Evolutionary conservation across 1,284 basidiomycete species (phyloP).

Genomic region (Naganishia liquefaciens): DNA sequence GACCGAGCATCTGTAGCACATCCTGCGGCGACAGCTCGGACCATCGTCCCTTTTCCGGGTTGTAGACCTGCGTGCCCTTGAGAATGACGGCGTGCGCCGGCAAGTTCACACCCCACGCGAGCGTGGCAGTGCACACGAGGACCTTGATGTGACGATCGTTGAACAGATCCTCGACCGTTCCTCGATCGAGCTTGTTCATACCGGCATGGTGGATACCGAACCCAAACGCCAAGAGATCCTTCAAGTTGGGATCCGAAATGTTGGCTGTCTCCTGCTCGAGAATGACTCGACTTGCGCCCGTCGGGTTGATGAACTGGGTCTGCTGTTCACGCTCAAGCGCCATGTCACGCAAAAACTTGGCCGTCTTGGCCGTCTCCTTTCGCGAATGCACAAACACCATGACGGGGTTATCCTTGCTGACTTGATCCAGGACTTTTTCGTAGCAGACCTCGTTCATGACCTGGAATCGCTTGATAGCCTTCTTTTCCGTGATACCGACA

Average conservation of each 20-base stretch:
- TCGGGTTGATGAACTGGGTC: slow-evolving; percentile 89
- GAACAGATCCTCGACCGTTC: slow-evolving; percentile 92
- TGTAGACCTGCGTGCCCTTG: slow-evolving; percentile 99
- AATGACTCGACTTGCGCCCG: slow-evolving; percentile 84
- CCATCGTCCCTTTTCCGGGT: slow-evolving; percentile 98
- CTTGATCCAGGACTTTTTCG: slow-evolving; percentile 95
- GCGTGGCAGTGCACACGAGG: slow-evolving; percentile 92
- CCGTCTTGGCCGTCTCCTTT: slow-evolving; percentile 97
- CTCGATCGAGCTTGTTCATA: slow-evolving; percentile 91
- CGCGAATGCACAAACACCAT: slow-evolving; percentile 97
- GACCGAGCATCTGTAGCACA: slow-evolving; percentile 97
- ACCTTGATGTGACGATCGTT: slow-evolving; percentile 91
- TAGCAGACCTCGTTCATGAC: slow-evolving; percentile 99
- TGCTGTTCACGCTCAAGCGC: slow-evolving; percentile 97
- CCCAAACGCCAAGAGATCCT: slow-evolving; percentile 91
- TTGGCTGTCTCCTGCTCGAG: slow-evolving; percentile 79
- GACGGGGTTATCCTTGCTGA: slow-evolving; percentile 68
- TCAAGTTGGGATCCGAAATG: slow-evolving; percentile 79
- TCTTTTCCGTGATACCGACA: slow-evolving; percentile 97
- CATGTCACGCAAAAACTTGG: slow-evolving; percentile 89
- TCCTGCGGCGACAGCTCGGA: slow-evolving; percentile 94
- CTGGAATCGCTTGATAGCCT: slow-evolving; percentile 97
- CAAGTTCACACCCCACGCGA: slow-evolving; percentile 99
- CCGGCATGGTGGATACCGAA: slow-evolving; percentile 99
- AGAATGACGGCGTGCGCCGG: slow-evolving; percentile 98